Evolutionary conservation across 441 rosid species (phyloP), one percentile per base, ranked within the genome.

Genomic region (Arabidopsis lyrata): DNA sequence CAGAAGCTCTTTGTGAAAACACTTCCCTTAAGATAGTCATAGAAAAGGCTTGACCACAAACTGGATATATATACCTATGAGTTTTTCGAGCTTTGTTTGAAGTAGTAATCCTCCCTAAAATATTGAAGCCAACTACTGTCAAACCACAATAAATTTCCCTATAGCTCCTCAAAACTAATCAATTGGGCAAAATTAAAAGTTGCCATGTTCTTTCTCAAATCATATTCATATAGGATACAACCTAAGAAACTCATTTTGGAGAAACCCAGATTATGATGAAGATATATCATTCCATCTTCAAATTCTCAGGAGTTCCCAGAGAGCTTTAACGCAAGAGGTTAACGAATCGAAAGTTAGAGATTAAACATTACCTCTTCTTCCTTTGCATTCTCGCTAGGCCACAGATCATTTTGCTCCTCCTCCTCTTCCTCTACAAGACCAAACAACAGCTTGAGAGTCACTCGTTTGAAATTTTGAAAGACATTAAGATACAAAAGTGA

Each of bases 71-170:
- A 39, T 50, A 78, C 96, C 95, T 82, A 78, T 82, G 73, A 88
- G 90, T 14, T 77, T 68, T 61, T 90, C 96, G 44, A 90, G 80
- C 60, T 80, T 87, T 48, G 92, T 86, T 64, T 85, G 92, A 69
- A 92, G 84, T 18, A 69, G 86, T 63, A 82, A 78, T 9, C 85
- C 85, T 75, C 83, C 92, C 98, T 94, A 71, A 18, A 50, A 72
- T 24, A 35, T 41, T 50, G 64, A 71, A 70, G 60, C 27, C 42
- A 65, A 13, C 71, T 32, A 59, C n/a, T n/a, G n/a, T n/a, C n/a
- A n/a, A n/a, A n/a, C n/a, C n/a, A n/a, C 44, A 32, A 5, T 57
- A 22, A 29, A 6, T 38, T 29, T 39, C 4, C 11, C 35, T 41
- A 65, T 34, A 64, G 55, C 42, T 73, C 65, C 47, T 50, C 52